A percentile compares a stretch with the other conserved stretches of the same genome.
Evolutionary conservation across 768 basidiomycete genomes (phyloP).

Genomic region (Hypsizygus marmoreus): DNA sequence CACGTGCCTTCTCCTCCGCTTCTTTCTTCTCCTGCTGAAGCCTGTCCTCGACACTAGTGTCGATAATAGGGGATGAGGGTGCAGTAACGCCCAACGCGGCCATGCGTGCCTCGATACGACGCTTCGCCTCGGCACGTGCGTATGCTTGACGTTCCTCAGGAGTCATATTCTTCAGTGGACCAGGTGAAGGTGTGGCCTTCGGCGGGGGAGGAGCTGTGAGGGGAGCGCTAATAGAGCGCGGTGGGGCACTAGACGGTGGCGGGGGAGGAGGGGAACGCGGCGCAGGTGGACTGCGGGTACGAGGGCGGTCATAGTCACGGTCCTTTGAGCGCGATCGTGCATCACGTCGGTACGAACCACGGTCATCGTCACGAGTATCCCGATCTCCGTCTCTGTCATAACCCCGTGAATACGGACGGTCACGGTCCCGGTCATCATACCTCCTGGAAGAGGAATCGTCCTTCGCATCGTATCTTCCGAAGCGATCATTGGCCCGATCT

Average conservation of each 20-base stretch:
- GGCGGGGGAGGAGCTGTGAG: conserved; percentile 53
- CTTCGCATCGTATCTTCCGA: conserved; percentile 64
- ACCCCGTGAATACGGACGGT: conserved; percentile 57
- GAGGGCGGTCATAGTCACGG: conserved; percentile 37
- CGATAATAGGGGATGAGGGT: conserved; percentile 51
- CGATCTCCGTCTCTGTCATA: conserved; percentile 32
- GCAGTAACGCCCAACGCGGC: conserved; percentile 76
- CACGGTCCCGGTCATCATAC: conserved; percentile 46
- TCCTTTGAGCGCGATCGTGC: conserved; percentile 33
- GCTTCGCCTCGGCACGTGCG: conserved; percentile 77
- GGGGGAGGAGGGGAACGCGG: conserved; percentile 53
- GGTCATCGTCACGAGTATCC: conserved; percentile 39
- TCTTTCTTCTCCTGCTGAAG: conserved; percentile 86
- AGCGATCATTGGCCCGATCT: conserved; percentile 82
- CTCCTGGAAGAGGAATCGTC: conserved; percentile 45
- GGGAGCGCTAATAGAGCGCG: conserved; percentile 39
- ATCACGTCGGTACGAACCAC: conserved; percentile 30
- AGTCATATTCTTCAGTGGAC: conserved; percentile 77
- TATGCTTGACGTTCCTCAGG: conserved; percentile 80
- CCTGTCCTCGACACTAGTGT: conserved; percentile 82
- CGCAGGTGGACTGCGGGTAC: conserved; percentile 49
- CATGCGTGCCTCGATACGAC: conserved; percentile 83
- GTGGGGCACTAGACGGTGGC: conserved; percentile 51
- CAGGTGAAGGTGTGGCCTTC: conserved; percentile 51
- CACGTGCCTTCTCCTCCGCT: conserved; percentile 80